Evolutionary conservation across 1,284 basidiomycete species (phyloP), one percentile per base, ranked within the genome.

Genomic region (Prillingera fragicola): DNA sequence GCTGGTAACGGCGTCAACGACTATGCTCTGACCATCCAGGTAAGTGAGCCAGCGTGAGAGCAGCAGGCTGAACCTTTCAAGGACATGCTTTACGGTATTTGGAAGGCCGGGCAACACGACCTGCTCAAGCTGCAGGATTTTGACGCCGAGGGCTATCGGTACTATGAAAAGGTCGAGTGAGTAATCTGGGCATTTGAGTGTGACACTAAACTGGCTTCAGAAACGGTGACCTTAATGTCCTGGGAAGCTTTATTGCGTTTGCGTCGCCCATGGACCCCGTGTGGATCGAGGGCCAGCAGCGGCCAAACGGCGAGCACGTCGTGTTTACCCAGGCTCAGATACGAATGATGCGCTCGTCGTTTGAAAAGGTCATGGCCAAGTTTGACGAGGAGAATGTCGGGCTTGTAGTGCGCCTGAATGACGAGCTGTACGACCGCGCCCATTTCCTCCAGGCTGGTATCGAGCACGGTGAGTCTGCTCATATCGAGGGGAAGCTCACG

Each of bases 151-250:
- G 46, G 42, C 14, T 72, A 72, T 46, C 89, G 94, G 67, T 84
- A 79, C 66, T 96, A 91, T 64, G 94, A 95, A 70, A 90, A 88
- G 65, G 88, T 92, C 25, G 84, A 89, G 73, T 66, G 33, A 48
- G 65, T 53, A 9, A 8, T 34, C 10, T 31, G 17, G 5, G n/a
- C n/a, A n/a, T n/a, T n/a, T n/a, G n/a, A n/a, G n/a, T n/a, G n/a
- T n/a, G n/a, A n/a, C n/a, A n/a, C n/a, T n/a, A n/a, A n/a, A n/a
- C n/a, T n/a, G n/a, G n/a, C n/a, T 5, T 12, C 42, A 73, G 73
- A 32, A 91, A 95, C 62, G 95, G 95, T 5, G 95, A 99, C 69
- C 92, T 94, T 83, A 99, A 99, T 65, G 89, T 96, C 69, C 87
- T 89, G 12, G 70, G 69, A 5, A 32, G 79, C 51, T 94, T 92